Conservation (phyloP, 106 monocot species). For the Acorus gramineus region DNA sequence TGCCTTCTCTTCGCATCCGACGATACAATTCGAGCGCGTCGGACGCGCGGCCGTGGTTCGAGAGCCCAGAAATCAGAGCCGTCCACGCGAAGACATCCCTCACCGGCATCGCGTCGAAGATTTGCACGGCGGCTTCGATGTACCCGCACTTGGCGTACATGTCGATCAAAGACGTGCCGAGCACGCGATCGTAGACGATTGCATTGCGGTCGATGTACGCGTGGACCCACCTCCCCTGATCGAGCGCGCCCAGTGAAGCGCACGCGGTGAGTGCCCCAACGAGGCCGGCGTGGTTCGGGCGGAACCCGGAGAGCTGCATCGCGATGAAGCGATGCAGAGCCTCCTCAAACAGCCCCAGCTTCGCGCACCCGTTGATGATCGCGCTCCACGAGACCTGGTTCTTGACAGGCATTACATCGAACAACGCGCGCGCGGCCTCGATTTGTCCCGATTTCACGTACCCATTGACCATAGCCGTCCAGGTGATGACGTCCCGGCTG, state of each 20-base stretch:
- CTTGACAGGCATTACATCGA: conserved; percentile 36
- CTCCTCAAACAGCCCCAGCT: conserved; percentile 27
- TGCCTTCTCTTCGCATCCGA: conserved; percentile 47
- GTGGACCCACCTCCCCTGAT: conserved; percentile 56
- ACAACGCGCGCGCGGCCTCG: conserved; percentile 21
- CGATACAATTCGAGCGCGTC: conserved; percentile 46
- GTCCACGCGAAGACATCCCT: conserved; percentile 82
- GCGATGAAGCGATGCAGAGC: conserved; percentile 37
- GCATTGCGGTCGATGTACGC: conserved; percentile 15
- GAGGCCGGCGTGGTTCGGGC: conserved; percentile 44
- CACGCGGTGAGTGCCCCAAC: conserved; percentile 40
- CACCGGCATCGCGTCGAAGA: conserved; percentile 43
- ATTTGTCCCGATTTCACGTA: conserved; percentile 24
- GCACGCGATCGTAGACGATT: conserved; percentile 26
- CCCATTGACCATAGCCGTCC: conserved; percentile 48
- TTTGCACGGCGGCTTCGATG: conserved; percentile 26
- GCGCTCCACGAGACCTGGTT: conserved; percentile 51
- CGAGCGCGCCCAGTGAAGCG: conserved; percentile 42
- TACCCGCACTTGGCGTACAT: conserved; percentile 62
- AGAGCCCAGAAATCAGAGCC: conserved; percentile 74
- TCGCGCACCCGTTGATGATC: conserved; percentile 38
- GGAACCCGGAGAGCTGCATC: conserved; percentile 30
- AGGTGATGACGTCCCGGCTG: conserved; percentile 29
- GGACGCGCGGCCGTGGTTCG: conserved; percentile 41
- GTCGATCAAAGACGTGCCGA: conserved; percentile 52